Evolutionary conservation across 2,329 filamentous ascomycete genomes (phyloP).

Genomic region (Xylaria polymorpha): DNA sequence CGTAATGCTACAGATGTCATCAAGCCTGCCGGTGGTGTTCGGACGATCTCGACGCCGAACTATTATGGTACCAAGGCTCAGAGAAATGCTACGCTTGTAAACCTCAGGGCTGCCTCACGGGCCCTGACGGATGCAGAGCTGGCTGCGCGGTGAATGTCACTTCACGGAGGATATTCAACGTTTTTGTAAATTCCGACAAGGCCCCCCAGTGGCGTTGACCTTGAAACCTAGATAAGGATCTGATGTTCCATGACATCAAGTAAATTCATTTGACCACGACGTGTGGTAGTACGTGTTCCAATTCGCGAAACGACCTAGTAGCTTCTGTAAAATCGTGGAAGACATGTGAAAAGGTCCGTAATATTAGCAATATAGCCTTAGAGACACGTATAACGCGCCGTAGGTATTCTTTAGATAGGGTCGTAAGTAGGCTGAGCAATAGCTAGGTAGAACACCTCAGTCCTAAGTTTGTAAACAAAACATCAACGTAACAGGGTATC

Average conservation of each 20-base stretch:
- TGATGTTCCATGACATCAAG: neutral
- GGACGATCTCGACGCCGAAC: conserved; percentile 15
- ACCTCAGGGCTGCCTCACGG: conserved; percentile 32
- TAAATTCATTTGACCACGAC: neutral
- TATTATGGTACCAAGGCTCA: conserved; percentile 39
- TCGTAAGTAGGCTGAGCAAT: conserved; percentile 3
- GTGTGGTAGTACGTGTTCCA: neutral
- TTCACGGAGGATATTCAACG: neutral
- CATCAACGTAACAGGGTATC: conserved; percentile 37
- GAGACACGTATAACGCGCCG: neutral
- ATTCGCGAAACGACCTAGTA: neutral
- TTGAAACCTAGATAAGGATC: neutral
- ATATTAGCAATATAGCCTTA: neutral
- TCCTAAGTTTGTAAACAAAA: conserved; percentile 16
- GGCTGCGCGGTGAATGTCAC: conserved; percentile 24
- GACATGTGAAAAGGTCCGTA: neutral
- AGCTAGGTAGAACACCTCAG: neutral
- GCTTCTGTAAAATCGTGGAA: neutral
- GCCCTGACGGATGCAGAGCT: conserved; percentile 38
- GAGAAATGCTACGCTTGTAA: conserved; percentile 35
- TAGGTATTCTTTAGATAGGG: neutral
- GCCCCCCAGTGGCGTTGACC: neutral
- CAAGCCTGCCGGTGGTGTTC: neutral
- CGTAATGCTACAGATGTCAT: conserved; percentile 1
- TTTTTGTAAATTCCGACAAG: neutral